Percentiles rank a stretch among this genome's conserved stretches.
Evolutionary conservation across 2,329 filamentous ascomycete species (phyloP).

Genomic region (Verticillium nonalfalfae): DNA sequence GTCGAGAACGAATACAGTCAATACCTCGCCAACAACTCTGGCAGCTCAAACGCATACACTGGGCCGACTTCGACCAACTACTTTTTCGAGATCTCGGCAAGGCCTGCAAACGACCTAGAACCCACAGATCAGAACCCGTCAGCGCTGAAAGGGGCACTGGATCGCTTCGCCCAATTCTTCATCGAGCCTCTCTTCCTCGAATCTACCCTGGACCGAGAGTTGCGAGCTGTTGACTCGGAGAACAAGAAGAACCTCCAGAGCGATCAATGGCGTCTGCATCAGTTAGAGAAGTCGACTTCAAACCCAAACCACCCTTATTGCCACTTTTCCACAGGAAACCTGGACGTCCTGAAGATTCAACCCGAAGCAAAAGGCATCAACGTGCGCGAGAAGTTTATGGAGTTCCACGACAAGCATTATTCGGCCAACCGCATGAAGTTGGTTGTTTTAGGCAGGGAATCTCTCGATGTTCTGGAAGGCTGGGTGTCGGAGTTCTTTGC

Average conservation of each 20-base stretch:
- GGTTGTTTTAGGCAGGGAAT: constrained; percentile 75
- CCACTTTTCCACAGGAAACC: constrained; percentile 87
- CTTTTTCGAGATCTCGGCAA: constrained; percentile 90
- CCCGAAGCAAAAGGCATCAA: constrained; percentile 76
- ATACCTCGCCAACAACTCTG: constrained; percentile 85
- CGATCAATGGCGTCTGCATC: constrained; percentile 80
- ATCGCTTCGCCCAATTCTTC: constrained; percentile 93
- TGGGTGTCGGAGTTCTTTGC: constrained; percentile 85
- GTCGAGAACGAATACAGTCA: constrained; percentile 93
- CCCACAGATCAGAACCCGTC: constrained; percentile 50
- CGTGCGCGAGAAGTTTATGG: constrained; percentile 85
- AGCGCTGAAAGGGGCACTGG: constrained; percentile 71
- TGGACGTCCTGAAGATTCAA: constrained; percentile 76
- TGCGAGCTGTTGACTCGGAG: constrained; percentile 87
- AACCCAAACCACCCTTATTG: constrained; percentile 84
- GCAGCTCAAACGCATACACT: constrained; percentile 92
- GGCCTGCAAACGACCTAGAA: constrained; percentile 56
- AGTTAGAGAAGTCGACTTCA: constrained; percentile 82
- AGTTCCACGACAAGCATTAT: constrained; percentile 84
- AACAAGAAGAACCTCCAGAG: constrained; percentile 97
- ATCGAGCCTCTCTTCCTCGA: constrained; percentile 80
- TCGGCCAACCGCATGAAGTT: constrained; percentile 93
- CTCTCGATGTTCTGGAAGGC: constrained; percentile 71
- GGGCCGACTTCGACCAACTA: constrained; percentile 93
- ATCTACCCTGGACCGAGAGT: constrained; percentile 78